Conservation (phyloP, 345 rosid species). For the Murraya koenigii region DNA sequence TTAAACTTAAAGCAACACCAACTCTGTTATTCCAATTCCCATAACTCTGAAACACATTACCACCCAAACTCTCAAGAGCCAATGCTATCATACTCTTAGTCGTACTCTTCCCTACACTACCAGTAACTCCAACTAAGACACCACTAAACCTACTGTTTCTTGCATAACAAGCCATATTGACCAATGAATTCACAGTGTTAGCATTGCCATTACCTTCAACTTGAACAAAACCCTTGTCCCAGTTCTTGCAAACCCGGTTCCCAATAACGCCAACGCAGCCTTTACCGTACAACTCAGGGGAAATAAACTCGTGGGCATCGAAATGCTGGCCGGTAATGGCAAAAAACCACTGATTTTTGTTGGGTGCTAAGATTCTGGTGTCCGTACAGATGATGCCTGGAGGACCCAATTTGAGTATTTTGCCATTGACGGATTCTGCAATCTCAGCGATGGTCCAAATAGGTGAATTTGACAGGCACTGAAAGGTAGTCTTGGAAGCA, state of each 20-base stretch:
- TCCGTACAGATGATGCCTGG: conserved; percentile 30
- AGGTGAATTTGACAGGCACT: conserved; percentile 2
- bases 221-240: conserved; percentile 34
- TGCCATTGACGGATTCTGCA: conserved; percentile 28
- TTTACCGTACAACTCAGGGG: conserved; percentile 13
- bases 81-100: conserved; percentile 33
- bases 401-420: conserved; percentile 30
- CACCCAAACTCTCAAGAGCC: conserved; percentile 19
- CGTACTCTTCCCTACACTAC: conserved; percentile 33
- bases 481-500: neutral
- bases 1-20: conserved; percentile 33
- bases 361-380: conserved; percentile 28
- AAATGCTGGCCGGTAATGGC: conserved; percentile 26
- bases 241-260: conserved; percentile 24
- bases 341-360: conserved; percentile 29
- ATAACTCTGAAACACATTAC: conserved; percentile 24
- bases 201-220: conserved; percentile 13
- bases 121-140: conserved; percentile 21
- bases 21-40: conserved; percentile 29
- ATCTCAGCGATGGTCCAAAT: conserved; percentile 20
- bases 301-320: conserved; percentile 33
- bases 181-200: conserved; percentile 15
- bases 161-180: conserved; percentile 22
- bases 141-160: conserved; percentile 16
- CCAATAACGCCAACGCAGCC: conserved; percentile 34